These are phyloP conservation scores for Daldinia decipiens DNA, from an alignment of 495 filamentous ascomycete genomes.

Conservation along the genomic window DNA sequence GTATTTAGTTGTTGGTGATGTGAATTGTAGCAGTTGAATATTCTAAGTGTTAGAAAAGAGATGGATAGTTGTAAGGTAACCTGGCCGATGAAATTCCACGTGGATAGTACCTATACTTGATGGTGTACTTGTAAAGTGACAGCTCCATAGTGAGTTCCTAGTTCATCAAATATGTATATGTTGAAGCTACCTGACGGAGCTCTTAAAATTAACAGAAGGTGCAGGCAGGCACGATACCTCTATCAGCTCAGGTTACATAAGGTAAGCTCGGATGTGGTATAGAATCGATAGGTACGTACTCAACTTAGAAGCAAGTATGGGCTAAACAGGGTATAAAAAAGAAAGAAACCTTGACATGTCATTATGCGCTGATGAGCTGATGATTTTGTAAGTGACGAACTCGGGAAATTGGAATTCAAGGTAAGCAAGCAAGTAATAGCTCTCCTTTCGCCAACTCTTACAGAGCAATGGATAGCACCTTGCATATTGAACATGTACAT, in stretches of 20 bases:
- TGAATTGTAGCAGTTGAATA: constrained; percentile 28
- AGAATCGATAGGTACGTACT: constrained; percentile 11
- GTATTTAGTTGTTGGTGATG: constrained; percentile 20
- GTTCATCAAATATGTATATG: constrained; percentile 4
- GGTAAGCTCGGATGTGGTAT: background rate
- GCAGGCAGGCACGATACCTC: background rate
- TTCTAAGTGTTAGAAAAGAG: constrained; percentile 18
- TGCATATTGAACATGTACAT: background rate
- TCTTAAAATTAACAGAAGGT: background rate
- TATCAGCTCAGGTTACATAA: background rate
- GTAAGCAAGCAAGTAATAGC: background rate
- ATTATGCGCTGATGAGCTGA: constrained; percentile 8
- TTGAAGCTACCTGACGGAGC: constrained; percentile 23
- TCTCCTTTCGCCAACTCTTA: background rate
- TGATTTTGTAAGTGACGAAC: background rate
- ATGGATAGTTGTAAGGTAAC: constrained; percentile 8
- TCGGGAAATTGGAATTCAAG: background rate
- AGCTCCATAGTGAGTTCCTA: constrained; percentile 20
- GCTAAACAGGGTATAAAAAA: background rate
- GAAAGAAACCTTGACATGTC: constrained; percentile 20
- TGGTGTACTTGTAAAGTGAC: background rate
- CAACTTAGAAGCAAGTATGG: constrained; percentile 6
- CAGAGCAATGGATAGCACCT: background rate
- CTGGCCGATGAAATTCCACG: constrained; percentile 8
- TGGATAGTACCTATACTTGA: too few species aligned